A percentile compares a stretch with the other conserved stretches of the same genome.
phyloP scores from a whole-genome alignment of 768 basidiomycete genomes.

The Polyporus arcularius region DNA sequence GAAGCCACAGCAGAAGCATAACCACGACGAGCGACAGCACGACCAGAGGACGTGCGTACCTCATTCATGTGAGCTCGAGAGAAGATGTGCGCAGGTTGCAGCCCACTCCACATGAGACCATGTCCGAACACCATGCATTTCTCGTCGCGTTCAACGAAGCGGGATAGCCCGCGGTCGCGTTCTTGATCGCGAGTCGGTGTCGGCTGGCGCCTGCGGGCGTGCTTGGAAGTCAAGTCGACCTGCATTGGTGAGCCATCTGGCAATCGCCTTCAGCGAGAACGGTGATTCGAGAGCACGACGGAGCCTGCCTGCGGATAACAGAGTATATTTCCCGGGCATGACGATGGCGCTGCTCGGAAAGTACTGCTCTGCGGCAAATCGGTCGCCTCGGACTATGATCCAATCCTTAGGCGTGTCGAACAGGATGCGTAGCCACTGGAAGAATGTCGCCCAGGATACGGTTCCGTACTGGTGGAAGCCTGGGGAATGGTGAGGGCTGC shows the following conservation, averaged over 20 bases:
- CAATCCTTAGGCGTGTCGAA: slow-evolving; percentile 5
- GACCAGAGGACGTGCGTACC: neutral
- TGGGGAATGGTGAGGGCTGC: neutral
- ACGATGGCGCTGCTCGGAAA: slow-evolving; percentile 4
- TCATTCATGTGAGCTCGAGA: neutral
- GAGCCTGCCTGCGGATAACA: slow-evolving; percentile 7
- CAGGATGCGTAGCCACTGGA: slow-evolving; percentile 6
- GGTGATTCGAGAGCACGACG: neutral
- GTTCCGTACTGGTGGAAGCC: slow-evolving; percentile 15
- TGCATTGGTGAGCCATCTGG: slow-evolving; percentile 5
- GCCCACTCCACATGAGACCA: neutral
- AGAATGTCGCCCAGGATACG: slow-evolving; percentile 7
- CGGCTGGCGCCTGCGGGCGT: slow-evolving; percentile 4
- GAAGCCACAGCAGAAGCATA: neutral
- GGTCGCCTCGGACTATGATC: slow-evolving; percentile 8
- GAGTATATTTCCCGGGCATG: slow-evolving; percentile 10
- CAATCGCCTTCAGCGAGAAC: neutral
- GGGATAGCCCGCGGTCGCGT: neutral
- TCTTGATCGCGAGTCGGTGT: neutral
- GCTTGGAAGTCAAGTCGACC: slow-evolving; percentile 2
- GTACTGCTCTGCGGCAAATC: slow-evolving; percentile 6
- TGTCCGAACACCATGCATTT: neutral
- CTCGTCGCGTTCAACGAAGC: neutral
- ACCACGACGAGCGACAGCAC: neutral
- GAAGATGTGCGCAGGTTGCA: neutral